phyloP scores from a whole-genome alignment of 805 yeast genomes.

The Candida boleticola region DNA sequence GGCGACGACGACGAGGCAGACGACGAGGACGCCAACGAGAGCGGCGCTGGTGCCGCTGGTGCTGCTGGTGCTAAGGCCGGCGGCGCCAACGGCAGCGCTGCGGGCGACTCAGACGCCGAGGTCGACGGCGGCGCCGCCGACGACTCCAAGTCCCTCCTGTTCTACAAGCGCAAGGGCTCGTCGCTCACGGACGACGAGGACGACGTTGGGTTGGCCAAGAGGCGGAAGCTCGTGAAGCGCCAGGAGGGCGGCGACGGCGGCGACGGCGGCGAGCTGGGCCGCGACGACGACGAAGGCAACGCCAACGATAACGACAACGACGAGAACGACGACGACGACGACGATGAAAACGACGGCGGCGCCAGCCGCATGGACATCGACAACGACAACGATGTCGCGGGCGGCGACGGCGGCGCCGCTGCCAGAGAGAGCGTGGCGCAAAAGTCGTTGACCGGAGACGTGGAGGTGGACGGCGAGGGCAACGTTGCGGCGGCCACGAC shows the following conservation, averaged over 20 bases:
- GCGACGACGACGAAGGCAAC: slow-evolving; percentile 15
- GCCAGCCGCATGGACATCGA: slow-evolving; percentile 3
- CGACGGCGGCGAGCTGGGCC: slow-evolving; percentile 1
- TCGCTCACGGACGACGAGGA: slow-evolving; percentile 12
- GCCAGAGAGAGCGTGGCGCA: slow-evolving; percentile 8
- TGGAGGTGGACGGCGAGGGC: slow-evolving; percentile 11
- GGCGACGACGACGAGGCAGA: slow-evolving; percentile 6
- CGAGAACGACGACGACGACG: slow-evolving; percentile 6
- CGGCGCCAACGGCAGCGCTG: slow-evolving; percentile 5
- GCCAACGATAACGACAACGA: slow-evolving; percentile 5
- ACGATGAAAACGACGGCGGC: slow-evolving; percentile 5
- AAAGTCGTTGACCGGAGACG: slow-evolving; percentile 6
- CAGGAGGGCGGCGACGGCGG: slow-evolving; percentile 1
- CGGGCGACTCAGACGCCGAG: slow-evolving; percentile 11
- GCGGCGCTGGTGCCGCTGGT: slow-evolving; percentile 5
- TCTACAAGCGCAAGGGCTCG: slow-evolving; percentile 2
- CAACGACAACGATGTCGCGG: slow-evolving; percentile 7
- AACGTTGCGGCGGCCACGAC: no score
- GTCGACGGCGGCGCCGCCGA: slow-evolving; percentile 6
- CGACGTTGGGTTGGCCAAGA: slow-evolving; percentile 8
- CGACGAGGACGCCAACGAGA: slow-evolving; percentile 7
- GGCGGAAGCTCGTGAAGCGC: slow-evolving; percentile 5
- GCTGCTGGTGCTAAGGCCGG: slow-evolving; percentile 10
- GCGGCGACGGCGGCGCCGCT: slow-evolving; percentile 6
- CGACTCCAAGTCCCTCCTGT: no score